Evolutionary conservation across 2,329 filamentous ascomycete species (phyloP).

Genomic region (Coniochaeta ligniaria): DNA sequence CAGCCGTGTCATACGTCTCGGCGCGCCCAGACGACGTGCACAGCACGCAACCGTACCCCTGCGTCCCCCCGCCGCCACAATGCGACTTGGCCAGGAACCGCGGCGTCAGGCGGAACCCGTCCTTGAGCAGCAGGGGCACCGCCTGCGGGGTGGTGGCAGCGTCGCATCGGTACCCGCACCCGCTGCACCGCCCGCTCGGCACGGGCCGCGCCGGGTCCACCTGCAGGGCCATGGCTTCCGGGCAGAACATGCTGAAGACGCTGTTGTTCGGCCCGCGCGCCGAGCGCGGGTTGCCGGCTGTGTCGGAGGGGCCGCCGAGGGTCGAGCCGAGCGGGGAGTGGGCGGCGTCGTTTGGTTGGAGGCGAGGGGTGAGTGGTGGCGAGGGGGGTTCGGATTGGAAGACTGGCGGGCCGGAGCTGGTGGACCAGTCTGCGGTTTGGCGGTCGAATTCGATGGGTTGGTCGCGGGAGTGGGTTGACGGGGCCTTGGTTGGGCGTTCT

Average conservation of each 20-base stretch:
- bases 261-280: slow-evolving; percentile 23
- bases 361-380: slow-evolving; percentile 12
- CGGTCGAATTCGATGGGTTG: slow-evolving; percentile 14
- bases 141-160: slow-evolving; percentile 10
- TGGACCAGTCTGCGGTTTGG: slow-evolving; percentile 15
- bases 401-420: slow-evolving; percentile 16
- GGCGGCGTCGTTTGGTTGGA: not conserved
- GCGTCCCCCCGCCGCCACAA: slow-evolving; percentile 9
- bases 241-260: slow-evolving; percentile 32
- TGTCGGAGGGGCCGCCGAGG: not conserved
- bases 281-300: slow-evolving; percentile 3
- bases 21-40: slow-evolving; percentile 28
- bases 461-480: not conserved
- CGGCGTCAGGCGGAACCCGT: slow-evolving; percentile 29
- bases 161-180: slow-evolving; percentile 29
- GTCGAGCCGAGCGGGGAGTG: slow-evolving; percentile 1
- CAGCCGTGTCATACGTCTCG: slow-evolving; percentile 22
- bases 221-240: slow-evolving; percentile 30
- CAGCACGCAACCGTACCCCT: slow-evolving; percentile 29
- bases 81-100: slow-evolving; percentile 34
- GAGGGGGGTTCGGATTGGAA: slow-evolving; percentile 17
- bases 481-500: slow-evolving; percentile 7
- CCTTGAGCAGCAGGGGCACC: slow-evolving; percentile 21
- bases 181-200: slow-evolving; percentile 18
- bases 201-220: slow-evolving; percentile 21